A percentile compares a stretch with the other conserved stretches of the same genome.
phyloP scores from a whole-genome alignment of 208 protist species.

The Perkinsela sp. region DNA sequence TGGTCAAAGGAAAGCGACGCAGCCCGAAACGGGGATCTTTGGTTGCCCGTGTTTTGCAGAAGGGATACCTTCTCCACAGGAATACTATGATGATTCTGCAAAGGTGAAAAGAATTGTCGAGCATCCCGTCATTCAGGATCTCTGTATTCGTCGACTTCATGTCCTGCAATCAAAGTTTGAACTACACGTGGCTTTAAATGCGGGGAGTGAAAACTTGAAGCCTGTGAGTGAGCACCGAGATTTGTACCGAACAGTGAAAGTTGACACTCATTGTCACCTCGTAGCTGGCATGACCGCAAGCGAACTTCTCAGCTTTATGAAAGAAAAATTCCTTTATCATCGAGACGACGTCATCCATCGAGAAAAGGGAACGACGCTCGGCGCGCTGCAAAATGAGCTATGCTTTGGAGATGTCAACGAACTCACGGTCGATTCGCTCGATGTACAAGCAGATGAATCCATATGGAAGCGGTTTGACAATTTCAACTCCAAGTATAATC shows the following conservation, averaged over 20 bases:
- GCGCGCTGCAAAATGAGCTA: slow-evolving; percentile 38
- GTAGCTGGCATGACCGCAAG: slow-evolving; percentile 73
- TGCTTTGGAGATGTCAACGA: slow-evolving; percentile 36
- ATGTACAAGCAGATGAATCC: slow-evolving; percentile 76
- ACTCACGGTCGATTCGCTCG: slow-evolving; percentile 79
- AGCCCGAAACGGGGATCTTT: background rate
- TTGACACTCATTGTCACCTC: slow-evolving; percentile 88
- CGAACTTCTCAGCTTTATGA: slow-evolving; percentile 74
- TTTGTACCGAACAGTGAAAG: slow-evolving; percentile 77
- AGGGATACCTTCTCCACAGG: background rate
- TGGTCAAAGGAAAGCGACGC: too few species aligned
- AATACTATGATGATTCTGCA: background rate
- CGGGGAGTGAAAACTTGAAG: slow-evolving; percentile 52
- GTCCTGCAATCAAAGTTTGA: slow-evolving; percentile 68
- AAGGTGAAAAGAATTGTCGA: background rate
- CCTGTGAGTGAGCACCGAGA: slow-evolving; percentile 41
- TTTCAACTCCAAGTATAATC: slow-evolving; percentile 96
- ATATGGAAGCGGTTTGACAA: slow-evolving; percentile 93
- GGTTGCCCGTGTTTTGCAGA: background rate
- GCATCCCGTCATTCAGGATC: slow-evolving; percentile 16
- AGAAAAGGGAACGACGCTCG: slow-evolving; percentile 48
- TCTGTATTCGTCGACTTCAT: slow-evolving; percentile 59
- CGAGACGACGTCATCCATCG: slow-evolving; percentile 67
- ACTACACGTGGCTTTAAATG: slow-evolving; percentile 71
- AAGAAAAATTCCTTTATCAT: slow-evolving; percentile 60